Conservation (phyloP, 768 basidiomycete genomes). For the Infundibulicybe gibba region DNA sequence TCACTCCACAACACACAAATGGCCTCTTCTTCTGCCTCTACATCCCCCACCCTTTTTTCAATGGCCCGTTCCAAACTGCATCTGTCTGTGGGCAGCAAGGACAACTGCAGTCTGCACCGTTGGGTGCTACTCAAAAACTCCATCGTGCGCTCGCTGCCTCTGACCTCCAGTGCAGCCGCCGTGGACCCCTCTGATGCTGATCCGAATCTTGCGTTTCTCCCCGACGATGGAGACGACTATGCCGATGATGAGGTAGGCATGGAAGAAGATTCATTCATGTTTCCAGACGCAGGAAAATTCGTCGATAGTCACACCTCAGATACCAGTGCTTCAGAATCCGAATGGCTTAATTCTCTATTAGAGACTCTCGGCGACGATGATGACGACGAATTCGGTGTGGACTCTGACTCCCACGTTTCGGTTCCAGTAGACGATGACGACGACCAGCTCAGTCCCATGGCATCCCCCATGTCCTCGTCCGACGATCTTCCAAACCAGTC, state of each 20-base stretch:
- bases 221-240: conserved; percentile 35
- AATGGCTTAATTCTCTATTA: conserved; percentile 80
- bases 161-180: conserved; percentile 27
- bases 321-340: conserved; percentile 57
- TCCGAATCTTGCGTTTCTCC: conserved; percentile 24
- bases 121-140: conserved; percentile 91
- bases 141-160: conserved; percentile 51
- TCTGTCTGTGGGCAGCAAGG: conserved; percentile 54
- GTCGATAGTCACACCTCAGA: conserved; percentile 30
- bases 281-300: conserved; percentile 69
- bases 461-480: conserved; percentile 73
- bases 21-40: conserved; percentile 40
- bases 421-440: conserved; percentile 59
- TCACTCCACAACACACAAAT: conserved; percentile 5
- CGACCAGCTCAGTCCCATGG: conserved; percentile 57
- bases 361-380: conserved; percentile 73
- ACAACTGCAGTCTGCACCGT: conserved; percentile 75
- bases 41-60: conserved; percentile 47
- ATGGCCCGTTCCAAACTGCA: conserved; percentile 77
- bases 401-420: conserved; percentile 43
- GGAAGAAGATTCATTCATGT: conserved; percentile 67
- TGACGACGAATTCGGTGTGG: conserved; percentile 48
- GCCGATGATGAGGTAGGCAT: conserved; percentile 48
- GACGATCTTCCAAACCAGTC: conserved; percentile 64
- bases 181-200: conserved; percentile 18